Percentiles rank a stretch among this genome's conserved stretches.
Conservation (phyloP, 2,329 filamentous ascomycete species). For the Colletotrichum sp. region DNA sequence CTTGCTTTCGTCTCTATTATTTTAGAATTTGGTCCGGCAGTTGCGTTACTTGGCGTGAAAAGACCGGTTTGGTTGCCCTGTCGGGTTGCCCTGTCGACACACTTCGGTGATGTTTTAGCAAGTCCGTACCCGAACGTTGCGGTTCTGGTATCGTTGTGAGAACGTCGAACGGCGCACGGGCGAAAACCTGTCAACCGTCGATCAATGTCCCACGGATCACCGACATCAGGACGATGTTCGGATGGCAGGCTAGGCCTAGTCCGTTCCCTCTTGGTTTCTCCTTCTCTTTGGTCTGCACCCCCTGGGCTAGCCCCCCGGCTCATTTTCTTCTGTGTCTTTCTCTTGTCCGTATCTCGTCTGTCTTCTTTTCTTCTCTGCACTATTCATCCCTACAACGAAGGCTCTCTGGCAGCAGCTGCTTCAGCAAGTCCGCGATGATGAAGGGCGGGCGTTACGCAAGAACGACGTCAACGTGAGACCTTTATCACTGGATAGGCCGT, state of each 20-base stretch:
- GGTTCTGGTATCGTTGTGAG: background rate
- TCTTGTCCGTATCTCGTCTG: background rate
- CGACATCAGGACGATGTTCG: slow-evolving; percentile 6
- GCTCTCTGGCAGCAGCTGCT: background rate
- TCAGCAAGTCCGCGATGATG: background rate
- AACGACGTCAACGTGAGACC: slow-evolving; percentile 1
- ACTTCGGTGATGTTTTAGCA: slow-evolving; percentile 2
- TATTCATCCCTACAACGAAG: background rate
- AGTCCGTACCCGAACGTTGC: slow-evolving; percentile 17
- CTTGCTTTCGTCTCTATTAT: background rate
- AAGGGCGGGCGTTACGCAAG: background rate
- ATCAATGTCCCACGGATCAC: slow-evolving; percentile 15
- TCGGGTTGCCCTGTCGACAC: background rate
- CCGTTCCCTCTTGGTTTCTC: background rate
- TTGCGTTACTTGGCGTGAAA: background rate
- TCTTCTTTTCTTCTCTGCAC: background rate
- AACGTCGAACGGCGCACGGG: slow-evolving; percentile 6
- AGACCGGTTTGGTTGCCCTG: background rate
- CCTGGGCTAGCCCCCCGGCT: background rate
- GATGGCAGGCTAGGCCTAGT: slow-evolving; percentile 11
- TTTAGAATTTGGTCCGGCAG: background rate
- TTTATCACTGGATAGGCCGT: background rate
- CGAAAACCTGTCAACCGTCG: slow-evolving; percentile 3
- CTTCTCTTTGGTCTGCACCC: background rate
- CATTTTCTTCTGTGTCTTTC: background rate